Conservation (phyloP, 1,284 basidiomycete genomes). For the Ceratobasidium sp. region DNA sequence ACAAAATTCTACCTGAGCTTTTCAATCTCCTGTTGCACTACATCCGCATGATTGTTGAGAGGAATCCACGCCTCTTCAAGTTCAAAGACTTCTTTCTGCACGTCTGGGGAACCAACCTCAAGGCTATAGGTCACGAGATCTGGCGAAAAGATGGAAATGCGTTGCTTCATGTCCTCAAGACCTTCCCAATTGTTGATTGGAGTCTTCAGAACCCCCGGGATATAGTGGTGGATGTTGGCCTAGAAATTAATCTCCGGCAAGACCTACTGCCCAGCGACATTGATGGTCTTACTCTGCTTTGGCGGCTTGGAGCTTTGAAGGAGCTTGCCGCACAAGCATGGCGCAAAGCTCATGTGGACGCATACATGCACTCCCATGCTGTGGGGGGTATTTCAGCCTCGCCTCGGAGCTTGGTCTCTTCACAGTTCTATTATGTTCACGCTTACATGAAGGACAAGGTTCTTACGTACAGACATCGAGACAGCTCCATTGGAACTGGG, state of each 20-base stretch:
- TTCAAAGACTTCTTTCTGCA: slow-evolving; percentile 17
- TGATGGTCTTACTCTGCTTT: slow-evolving; percentile 4
- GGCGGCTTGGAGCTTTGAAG: not conserved
- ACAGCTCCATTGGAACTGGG: not conserved
- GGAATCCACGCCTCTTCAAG: not conserved
- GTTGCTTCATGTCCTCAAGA: not conserved
- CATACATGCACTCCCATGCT: slow-evolving; percentile 31
- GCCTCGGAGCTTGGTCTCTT: not conserved
- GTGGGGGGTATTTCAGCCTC: not conserved
- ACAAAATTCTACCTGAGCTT: not conserved
- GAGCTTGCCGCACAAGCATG: not conserved
- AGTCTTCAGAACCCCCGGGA: slow-evolving; percentile 27
- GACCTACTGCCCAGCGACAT: not conserved
- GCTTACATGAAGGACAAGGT: slow-evolving; percentile 37
- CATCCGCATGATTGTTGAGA: not conserved
- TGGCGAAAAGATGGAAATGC: not conserved
- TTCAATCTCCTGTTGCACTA: not conserved
- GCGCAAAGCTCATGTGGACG: not conserved
- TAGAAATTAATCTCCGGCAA: slow-evolving; percentile 5
- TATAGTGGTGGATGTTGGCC: slow-evolving; percentile 10
- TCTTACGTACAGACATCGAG: slow-evolving; percentile 16
- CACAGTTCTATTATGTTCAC: not conserved
- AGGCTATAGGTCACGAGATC: not conserved
- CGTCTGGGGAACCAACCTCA: slow-evolving; percentile 11
- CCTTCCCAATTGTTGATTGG: slow-evolving; percentile 27